phyloP scores from a whole-genome alignment of 2,329 filamentous ascomycete species.

The Myriosclerotinia scirpicola region DNA sequence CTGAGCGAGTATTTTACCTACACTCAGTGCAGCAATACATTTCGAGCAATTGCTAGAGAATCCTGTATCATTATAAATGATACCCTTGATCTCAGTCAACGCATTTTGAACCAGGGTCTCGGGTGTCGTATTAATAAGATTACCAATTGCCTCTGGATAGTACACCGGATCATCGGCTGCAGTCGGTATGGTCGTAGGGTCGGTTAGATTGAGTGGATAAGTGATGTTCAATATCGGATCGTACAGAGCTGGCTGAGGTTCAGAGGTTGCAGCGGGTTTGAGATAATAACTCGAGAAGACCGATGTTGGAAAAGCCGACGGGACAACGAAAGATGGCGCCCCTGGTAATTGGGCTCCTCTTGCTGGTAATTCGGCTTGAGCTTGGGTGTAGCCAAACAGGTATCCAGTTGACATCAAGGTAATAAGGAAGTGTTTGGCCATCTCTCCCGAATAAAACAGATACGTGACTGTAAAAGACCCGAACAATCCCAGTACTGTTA shows the following conservation, averaged over 20 bases:
- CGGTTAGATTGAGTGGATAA: conserved; percentile 54
- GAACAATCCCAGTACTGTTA: not conserved
- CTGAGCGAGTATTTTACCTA: conserved; percentile 52
- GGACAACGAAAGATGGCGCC: conserved; percentile 44
- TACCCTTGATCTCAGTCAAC: conserved; percentile 47
- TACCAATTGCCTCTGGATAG: conserved; percentile 49
- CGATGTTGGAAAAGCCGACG: conserved; percentile 51
- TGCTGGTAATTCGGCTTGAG: not conserved
- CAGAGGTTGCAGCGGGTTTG: conserved; percentile 46
- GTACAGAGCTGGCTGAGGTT: conserved; percentile 54
- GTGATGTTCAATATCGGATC: conserved; percentile 56
- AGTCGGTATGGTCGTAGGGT: conserved; percentile 52
- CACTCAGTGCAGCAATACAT: conserved; percentile 52
- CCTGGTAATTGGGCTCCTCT: conserved; percentile 38
- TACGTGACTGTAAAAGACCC: not conserved
- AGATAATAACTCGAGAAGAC: conserved; percentile 53
- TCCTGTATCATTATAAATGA: conserved; percentile 44
- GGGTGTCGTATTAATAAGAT: conserved; percentile 45
- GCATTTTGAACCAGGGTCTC: conserved; percentile 47
- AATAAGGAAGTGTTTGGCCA: conserved; percentile 1
- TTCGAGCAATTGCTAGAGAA: conserved; percentile 50
- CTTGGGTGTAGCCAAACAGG: not conserved
- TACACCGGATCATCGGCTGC: conserved; percentile 51
- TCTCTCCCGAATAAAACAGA: not conserved
- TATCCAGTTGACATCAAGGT: not conserved